Evolutionary conservation across 306 rosid genomes (phyloP).

Genomic region (Lagenaria siceraria): DNA sequence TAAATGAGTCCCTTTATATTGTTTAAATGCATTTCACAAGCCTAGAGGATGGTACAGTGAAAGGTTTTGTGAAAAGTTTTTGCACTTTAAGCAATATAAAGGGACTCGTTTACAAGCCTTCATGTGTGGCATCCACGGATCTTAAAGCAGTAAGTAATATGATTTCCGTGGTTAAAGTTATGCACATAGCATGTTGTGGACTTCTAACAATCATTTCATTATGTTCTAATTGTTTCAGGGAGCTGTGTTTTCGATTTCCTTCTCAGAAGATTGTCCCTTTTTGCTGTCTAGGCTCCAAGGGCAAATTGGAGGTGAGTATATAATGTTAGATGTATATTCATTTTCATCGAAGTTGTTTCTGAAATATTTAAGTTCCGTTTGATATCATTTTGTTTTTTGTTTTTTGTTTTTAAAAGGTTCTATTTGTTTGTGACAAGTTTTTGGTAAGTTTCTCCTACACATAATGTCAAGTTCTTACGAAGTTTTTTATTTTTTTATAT

Average conservation of each 20-base stretch:
- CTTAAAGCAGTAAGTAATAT: conserved; percentile 46
- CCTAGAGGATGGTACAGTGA: too few relatives aligned
- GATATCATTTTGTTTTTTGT: too few relatives aligned
- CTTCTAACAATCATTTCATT: not conserved
- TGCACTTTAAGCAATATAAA: too few relatives aligned
- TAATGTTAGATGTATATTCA: not conserved
- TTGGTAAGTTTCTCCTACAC: too few relatives aligned
- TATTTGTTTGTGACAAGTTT: too few relatives aligned
- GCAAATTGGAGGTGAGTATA: conserved; percentile 51
- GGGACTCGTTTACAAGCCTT: conserved; percentile 45
- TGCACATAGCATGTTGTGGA: not conserved
- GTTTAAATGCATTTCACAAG: too few relatives aligned
- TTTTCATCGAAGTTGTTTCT: not conserved
- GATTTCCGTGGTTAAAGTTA: not conserved
- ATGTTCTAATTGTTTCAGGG: conserved; percentile 35
- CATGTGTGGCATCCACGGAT: conserved; percentile 41
- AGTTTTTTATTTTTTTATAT: too few relatives aligned
- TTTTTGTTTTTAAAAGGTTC: too few relatives aligned
- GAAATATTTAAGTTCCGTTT: not conserved
- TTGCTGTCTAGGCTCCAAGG: conserved; percentile 77
- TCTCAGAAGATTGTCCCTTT: conserved; percentile 70
- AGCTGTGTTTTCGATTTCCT: conserved; percentile 55
- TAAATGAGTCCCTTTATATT: not conserved
- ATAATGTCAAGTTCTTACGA: too few relatives aligned
- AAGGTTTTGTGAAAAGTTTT: too few relatives aligned